These are phyloP conservation scores for Pontederia paniculata DNA, from an alignment of 176 grass and related monocot genomes.

Conservation along the genomic window DNA sequence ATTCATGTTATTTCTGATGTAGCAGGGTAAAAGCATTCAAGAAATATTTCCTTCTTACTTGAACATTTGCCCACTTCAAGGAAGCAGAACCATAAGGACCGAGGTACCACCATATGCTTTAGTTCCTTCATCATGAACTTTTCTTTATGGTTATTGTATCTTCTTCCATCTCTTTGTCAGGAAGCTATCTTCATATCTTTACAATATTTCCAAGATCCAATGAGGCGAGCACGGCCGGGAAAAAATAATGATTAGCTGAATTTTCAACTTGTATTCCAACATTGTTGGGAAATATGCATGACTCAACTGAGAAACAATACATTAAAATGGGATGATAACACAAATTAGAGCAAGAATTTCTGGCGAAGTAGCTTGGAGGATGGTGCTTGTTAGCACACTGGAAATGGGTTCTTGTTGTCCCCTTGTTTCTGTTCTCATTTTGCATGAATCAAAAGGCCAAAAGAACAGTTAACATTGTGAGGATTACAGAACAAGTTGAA, in stretches of 20 bases:
- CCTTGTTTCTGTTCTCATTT: no score
- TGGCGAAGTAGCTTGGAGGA: no score
- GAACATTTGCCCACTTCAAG: conserved; percentile 90
- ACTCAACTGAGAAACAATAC: neutral
- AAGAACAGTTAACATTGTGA: no score
- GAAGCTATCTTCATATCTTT: conserved; percentile 14
- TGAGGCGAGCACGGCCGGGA: neutral
- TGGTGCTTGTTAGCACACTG: no score
- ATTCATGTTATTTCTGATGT: conserved; percentile 13
- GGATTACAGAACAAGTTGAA: no score
- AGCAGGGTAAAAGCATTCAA: conserved; percentile 46
- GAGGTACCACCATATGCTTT: conserved; percentile 43
- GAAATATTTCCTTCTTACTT: conserved; percentile 78
- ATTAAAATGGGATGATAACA: no score
- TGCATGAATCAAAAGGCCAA: no score
- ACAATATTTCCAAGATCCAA: conserved; percentile 13
- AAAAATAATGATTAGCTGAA: neutral
- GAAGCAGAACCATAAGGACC: conserved; percentile 98
- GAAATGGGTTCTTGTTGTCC: no score
- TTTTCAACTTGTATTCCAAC: neutral
- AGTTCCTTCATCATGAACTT: neutral
- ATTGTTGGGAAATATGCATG: neutral
- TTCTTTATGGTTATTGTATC: neutral
- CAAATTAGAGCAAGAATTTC: no score
- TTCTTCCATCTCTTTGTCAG: neutral